Evolutionary conservation across 306 rosid species (phyloP), one percentile per base, ranked within the genome.

Genomic region (Comarum palustre): DNA sequence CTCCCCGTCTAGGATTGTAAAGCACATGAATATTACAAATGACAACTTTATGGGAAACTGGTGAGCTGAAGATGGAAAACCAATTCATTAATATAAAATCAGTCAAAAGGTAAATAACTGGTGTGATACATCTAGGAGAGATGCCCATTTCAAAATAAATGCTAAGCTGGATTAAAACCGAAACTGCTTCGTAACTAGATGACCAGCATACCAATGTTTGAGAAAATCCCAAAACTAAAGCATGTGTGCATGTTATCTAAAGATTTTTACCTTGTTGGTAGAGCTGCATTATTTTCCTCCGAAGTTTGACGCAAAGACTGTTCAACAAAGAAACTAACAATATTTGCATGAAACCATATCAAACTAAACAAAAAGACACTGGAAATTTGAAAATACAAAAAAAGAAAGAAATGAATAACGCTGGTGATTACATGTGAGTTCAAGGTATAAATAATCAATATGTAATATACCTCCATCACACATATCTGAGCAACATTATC

Each of bases 401-500:
- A 46, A 4, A 4, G 5, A 22, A 46, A 1, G 4, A 52, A 52
- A 6, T 14, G 50, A 54, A 36, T 2, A 54, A 41, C 5, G 10
- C 39, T 29, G 34, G 69, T 22, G 66, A 46, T 45, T 64, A 31
- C 19, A 43, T 66, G 66, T 8, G 70, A 58, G 61, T 36, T 47
- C 70, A 51, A 58, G 55, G 72, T 24, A 76, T 15, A 31, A 46
- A 65, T 76, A 59, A 50, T 43, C 52, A 25, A 68, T 74, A 59
- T 46, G 38, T 51, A 31, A 77, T 6, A 31, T 86, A 91, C 99
- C 97, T 94, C 92, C 47, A 94, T 82, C 71, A 94, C 92, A 82
- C 97, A 89, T 84, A 94, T 84, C 81, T 94, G 95, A 51, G 93
- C 95, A 27, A 94, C 95, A 84, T 94, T 94, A 81, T 91, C 96